Conservation (phyloP, 1,284 basidiomycete genomes). For the Trichosporon ovoides region DNA sequence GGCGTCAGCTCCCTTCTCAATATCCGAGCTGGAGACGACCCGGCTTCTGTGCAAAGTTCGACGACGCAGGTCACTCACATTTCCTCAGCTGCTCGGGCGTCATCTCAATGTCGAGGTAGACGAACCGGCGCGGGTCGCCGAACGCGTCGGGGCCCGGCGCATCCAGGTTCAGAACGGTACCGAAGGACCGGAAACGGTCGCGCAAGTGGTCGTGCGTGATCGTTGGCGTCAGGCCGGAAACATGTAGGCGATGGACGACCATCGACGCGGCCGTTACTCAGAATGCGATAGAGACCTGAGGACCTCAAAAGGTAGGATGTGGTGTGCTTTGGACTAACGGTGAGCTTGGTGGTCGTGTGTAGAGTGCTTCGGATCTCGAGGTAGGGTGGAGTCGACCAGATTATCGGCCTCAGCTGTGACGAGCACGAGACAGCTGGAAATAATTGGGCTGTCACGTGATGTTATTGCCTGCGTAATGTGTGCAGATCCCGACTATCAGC, state of each 20-base stretch:
- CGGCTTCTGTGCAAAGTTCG: no score
- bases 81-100: constrained; percentile 42
- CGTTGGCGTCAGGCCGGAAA: constrained; percentile 42
- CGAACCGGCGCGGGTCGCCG: constrained; percentile 42
- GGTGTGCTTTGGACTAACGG: background rate
- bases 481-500: no score
- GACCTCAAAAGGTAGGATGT: background rate
- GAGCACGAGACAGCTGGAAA: background rate
- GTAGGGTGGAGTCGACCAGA: no score
- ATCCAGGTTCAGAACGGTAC: constrained; percentile 40
- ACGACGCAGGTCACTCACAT: constrained; percentile 36
- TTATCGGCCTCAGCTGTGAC: no score
- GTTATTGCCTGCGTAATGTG: no score
- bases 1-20: background rate
- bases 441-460: background rate
- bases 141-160: constrained; percentile 37
- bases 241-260: constrained; percentile 41
- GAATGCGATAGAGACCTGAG: background rate
- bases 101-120: constrained; percentile 41
- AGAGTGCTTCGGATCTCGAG: no score
- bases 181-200: constrained; percentile 46
- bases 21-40: no score
- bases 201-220: constrained; percentile 42
- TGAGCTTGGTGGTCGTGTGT: no score
- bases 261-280: constrained; percentile 17